Evolutionary conservation across 441 rosid genomes (phyloP), one percentile per base, ranked within the genome.

Genomic region (Populus trichocarpa): DNA sequence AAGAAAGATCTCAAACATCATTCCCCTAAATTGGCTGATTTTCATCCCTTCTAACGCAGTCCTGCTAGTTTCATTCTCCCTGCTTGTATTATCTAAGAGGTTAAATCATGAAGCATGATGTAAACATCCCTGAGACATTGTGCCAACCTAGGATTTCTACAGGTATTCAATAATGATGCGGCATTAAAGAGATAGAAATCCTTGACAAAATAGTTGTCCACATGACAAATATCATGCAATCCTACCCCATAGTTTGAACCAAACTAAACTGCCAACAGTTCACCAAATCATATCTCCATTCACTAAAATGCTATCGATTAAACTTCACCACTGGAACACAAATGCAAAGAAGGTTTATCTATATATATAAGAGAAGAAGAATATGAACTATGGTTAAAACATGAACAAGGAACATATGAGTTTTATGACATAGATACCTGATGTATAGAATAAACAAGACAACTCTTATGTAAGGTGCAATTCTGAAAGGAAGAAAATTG

Each of bases 391-490:
- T 33, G 4, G 57, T 32, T 67, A 50, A 12, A 32, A 8, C 33
- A 74, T 68, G 61, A 70, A 67, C 40, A 30, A 16, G 23, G 12
- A 69, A 67, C 1, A 64, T 8, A 33, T 61, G 46, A 28, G 38
- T 38, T 71, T 28, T 25, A 33, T 42, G 50, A 46, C 14, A 46
- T 77, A n/a, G 18, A 63, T 93, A 96, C 99, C 98, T 92, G 42
- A 90, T 88, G 84, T 85, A 88, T 70, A 93, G 89, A 85, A 92
- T 84, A 84, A 96, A 91, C 82, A 94, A 67, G 75, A 90, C 77
- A 79, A 96, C 99, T 86, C 98, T 88, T 80, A 91, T 81, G 70
- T 96, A 94, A 36, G 98, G 99, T 12, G 99, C 98, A 75, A 91
- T 84, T 83, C 99, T 88, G 77, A 92, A 77, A 32, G 99, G 98